Base-by-base conservation (phyloP, 2,329 filamentous ascomycete genomes). In the Metarhizium sp. region DNA sequence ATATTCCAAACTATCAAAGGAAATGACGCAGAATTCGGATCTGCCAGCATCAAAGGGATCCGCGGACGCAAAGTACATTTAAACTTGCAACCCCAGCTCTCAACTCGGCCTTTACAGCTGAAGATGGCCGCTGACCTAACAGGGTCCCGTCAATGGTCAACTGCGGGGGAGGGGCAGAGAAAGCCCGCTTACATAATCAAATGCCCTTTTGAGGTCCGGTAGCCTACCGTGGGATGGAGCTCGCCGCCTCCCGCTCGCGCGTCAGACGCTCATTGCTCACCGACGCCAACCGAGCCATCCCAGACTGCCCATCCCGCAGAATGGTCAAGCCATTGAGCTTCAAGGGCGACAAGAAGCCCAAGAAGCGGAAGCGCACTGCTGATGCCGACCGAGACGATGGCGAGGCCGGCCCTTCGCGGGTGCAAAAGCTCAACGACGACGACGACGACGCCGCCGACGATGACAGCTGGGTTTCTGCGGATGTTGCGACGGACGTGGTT, bases 321-420 rank as follows among this genome's bases (percentile, higher is more conserved):
- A 94, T 94, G 88, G 86, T 95, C 63, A 96, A 95, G 70, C 86
- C 92, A 50, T 81, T 99, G 57, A 79, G 84, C 51, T 99, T 99
- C 79, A 99, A 99, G 75, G 94, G 94, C 77, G 94, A 99, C 75
- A 96, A 95, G 73, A 94, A 94, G 75, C 75, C 82, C 57, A 96
- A 94, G 73, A 96, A 96, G 78, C 82, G 90, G 70, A 96, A 96
- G 79, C 84, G 88, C 63, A 73, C 79, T 50, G 75, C 77, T 53
- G 51, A 36, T 7, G 74, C 74, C 47, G 76, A 82, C 47, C 73
- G 77, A 57, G 71, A 74, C 42, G 68, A 71, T 13, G 68, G 80
- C 47, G 73, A 77, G 57, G 71, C 75, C 32, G 68, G 70, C 11
- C 58, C 50, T 10, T 56, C 45, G 51, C 64, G 61, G 59, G 59